A percentile compares a stretch with the other conserved stretches of the same genome.
phyloP scores from a whole-genome alignment of 2,329 filamentous ascomycete genomes.

The Cordyceps tenuipes region DNA sequence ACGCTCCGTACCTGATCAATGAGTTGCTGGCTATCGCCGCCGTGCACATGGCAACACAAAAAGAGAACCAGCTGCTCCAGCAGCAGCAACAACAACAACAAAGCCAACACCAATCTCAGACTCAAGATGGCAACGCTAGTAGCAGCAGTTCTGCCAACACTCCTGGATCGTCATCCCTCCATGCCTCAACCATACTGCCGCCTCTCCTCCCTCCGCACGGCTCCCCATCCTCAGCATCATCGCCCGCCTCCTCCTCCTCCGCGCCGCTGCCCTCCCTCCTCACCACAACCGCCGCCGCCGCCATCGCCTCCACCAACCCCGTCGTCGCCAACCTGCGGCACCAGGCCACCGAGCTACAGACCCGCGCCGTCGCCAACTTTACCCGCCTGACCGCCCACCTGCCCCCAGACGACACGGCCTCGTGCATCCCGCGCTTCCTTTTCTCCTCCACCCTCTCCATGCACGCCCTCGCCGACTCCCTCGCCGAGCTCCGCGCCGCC shows the following conservation, averaged over 20 bases:
- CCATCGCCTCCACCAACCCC: neutral
- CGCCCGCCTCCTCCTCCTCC: constrained; percentile 7
- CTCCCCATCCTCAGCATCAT: constrained; percentile 15
- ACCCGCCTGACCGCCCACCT: constrained; percentile 22
- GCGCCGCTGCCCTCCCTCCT: neutral
- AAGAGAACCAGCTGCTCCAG: constrained; percentile 17
- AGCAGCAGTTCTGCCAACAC: constrained; percentile 2
- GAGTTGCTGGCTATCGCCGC: constrained; percentile 38
- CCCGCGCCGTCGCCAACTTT: constrained; percentile 32
- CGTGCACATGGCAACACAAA: constrained; percentile 23
- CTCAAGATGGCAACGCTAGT: neutral
- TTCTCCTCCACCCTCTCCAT: constrained; percentile 36
- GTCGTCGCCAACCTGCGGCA: constrained; percentile 21
- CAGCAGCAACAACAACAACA: neutral
- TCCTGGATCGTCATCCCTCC: constrained; percentile 14
- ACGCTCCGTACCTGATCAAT: constrained; percentile 38
- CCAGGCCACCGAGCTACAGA: constrained; percentile 37
- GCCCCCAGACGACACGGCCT: constrained; percentile 19
- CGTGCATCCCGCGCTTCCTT: constrained; percentile 33
- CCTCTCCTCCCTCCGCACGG: constrained; percentile 4
- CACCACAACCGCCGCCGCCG: constrained; percentile 9
- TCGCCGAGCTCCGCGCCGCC: constrained; percentile 28
- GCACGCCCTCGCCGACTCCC: constrained; percentile 40
- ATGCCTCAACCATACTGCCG: constrained; percentile 4
- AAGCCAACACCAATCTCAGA: neutral